Evolutionary conservation across 2,329 filamentous ascomycete genomes (phyloP).

Genomic region (Colletotrichum caudatum): DNA sequence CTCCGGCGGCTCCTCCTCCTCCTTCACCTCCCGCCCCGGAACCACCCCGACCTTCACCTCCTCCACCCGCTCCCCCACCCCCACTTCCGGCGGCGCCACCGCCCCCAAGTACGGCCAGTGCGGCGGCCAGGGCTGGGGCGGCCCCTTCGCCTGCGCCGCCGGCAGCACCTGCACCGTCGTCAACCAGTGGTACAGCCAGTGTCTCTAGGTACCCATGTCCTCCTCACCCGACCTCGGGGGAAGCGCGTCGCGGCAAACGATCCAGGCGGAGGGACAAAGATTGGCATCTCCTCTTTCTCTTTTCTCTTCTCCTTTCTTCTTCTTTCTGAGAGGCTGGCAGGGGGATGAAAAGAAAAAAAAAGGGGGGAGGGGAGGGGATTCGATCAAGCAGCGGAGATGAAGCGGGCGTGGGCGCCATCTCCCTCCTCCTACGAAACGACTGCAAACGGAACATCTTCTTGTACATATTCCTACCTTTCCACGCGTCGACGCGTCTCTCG

Average conservation of each 20-base stretch:
- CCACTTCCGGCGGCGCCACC: constrained; percentile 42
- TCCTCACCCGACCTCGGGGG: too few species aligned
- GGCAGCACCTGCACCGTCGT: constrained; percentile 52
- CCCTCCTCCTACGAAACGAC: constrained; percentile 14
- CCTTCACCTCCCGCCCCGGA: constrained; percentile 34
- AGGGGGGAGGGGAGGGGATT: too few species aligned
- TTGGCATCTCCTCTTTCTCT: constrained; percentile 1
- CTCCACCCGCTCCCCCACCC: constrained; percentile 15
- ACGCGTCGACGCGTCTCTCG: constrained; percentile 11
- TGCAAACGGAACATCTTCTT: constrained; percentile 15
- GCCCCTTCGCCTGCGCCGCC: constrained; percentile 52
- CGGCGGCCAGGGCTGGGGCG: constrained; percentile 52
- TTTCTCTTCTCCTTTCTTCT: not conserved
- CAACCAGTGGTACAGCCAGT: constrained; percentile 59
- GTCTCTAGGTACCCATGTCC: constrained; percentile 47
- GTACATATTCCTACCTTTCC: constrained; percentile 32
- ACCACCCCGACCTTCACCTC: constrained; percentile 29
- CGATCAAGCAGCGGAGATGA: not conserved
- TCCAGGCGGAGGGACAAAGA: constrained; percentile 20
- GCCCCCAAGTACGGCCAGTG: constrained; percentile 53
- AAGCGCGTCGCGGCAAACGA: not conserved
- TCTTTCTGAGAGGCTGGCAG: not conserved
- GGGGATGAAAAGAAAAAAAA: constrained; percentile 34
- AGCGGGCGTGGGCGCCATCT: too few species aligned
- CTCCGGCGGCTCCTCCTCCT: not conserved